Percentiles rank a stretch among this genome's conserved stretches.
Evolutionary conservation across 768 basidiomycete genomes (phyloP).

Genomic region (Pleurotus djamor): DNA sequence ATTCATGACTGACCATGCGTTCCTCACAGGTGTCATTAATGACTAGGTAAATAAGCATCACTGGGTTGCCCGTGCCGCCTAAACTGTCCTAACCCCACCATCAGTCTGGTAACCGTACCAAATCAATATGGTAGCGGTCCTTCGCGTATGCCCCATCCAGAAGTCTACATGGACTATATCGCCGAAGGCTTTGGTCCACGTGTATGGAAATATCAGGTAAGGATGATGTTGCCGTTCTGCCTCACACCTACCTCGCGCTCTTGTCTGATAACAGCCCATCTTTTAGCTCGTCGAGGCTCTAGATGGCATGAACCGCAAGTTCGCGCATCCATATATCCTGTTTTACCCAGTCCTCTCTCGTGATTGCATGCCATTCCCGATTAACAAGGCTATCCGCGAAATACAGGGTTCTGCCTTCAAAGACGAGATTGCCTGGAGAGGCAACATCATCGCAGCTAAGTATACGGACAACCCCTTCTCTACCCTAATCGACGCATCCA

Average conservation of each 20-base stretch:
- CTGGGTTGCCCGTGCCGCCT: neutral
- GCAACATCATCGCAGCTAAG: constrained; percentile 78
- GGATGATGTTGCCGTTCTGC: constrained; percentile 13
- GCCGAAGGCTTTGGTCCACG: constrained; percentile 68
- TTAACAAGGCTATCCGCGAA: constrained; percentile 74
- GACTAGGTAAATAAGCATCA: constrained; percentile 52
- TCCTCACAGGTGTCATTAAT: constrained; percentile 39
- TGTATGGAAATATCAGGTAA: constrained; percentile 74
- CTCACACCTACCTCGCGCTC: constrained; percentile 12
- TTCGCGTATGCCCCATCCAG: constrained; percentile 76
- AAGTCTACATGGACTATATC: constrained; percentile 81
- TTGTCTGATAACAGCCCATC: constrained; percentile 10
- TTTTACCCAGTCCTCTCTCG: constrained; percentile 77
- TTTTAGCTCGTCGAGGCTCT: constrained; percentile 68
- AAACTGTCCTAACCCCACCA: neutral
- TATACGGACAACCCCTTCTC: constrained; percentile 54
- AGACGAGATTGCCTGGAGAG: constrained; percentile 73
- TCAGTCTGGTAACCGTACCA: constrained; percentile 41
- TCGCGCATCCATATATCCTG: constrained; percentile 76
- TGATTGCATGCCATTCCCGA: constrained; percentile 79
- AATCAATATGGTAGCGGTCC: constrained; percentile 42
- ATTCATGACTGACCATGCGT: neutral
- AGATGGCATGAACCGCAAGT: constrained; percentile 79
- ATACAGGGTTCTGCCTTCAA: constrained; percentile 64
- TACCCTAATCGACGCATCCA: constrained; percentile 70